Conservation (phyloP, 192 early-diverging fungal species). For the Coemansia sp. region DNA sequence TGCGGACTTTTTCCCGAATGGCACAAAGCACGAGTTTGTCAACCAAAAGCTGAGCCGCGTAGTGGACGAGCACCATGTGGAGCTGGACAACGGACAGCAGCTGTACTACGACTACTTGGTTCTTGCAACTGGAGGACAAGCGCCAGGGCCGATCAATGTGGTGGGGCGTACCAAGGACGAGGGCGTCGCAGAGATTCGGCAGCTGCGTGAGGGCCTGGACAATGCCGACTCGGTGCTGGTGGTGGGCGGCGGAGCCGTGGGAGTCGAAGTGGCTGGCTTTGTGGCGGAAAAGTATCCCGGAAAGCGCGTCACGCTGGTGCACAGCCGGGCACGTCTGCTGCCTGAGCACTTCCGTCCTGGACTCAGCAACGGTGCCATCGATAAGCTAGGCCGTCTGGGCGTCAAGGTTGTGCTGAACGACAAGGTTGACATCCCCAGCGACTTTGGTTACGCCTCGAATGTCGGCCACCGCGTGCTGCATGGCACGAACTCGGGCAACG, state of each 20-base stretch:
- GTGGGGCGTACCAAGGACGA: constrained; percentile 36
- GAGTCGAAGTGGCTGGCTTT: constrained; percentile 62
- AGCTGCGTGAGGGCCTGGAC: constrained; percentile 40
- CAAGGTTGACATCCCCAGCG: constrained; percentile 38
- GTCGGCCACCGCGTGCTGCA: constrained; percentile 35
- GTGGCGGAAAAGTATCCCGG: constrained; percentile 41
- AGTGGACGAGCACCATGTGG: constrained; percentile 36
- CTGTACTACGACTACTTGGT: constrained; percentile 59
- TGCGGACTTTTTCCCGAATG: constrained; percentile 40
- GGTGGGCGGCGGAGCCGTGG: constrained; percentile 63
- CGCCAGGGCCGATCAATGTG: constrained; percentile 48
- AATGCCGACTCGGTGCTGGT: constrained; percentile 54
- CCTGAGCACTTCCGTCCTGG: constrained; percentile 51
- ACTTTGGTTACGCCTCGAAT: constrained; percentile 21
- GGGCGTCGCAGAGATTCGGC: constrained; percentile 29
- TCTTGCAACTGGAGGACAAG: constrained; percentile 58
- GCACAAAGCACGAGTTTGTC: constrained; percentile 46
- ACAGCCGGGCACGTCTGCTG: constrained; percentile 51
- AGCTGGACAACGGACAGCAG: constrained; percentile 33
- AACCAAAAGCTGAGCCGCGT: constrained; percentile 32
- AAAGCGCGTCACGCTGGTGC: constrained; percentile 56
- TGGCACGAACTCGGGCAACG: constrained; percentile 39
- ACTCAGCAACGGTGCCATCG: constrained; percentile 38
- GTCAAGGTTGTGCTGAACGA: constrained; percentile 59
- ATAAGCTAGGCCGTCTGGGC: constrained; percentile 49